phyloP scores from a whole-genome alignment of 2,329 filamentous ascomycete species.

The Allantophomopsis cytisporea region DNA sequence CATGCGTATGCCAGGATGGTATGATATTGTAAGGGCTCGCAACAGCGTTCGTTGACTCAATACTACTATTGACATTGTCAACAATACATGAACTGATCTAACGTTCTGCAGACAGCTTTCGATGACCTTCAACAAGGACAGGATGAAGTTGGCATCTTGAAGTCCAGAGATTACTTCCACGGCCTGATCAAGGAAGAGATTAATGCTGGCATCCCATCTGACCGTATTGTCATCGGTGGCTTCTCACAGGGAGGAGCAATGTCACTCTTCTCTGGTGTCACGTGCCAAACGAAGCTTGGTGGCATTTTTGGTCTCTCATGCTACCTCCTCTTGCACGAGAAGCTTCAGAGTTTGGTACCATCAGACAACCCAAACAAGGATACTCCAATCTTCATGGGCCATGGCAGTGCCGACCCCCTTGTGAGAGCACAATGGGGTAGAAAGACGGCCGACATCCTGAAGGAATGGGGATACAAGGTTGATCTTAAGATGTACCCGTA shows the following conservation, averaged over 20 bases:
- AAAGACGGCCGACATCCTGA: slow-evolving; percentile 51
- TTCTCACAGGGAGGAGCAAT: slow-evolving; percentile 85
- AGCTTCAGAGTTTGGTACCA: slow-evolving; percentile 42
- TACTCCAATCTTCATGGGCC: slow-evolving; percentile 79
- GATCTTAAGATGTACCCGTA: slow-evolving; percentile 66
- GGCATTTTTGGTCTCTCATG: slow-evolving; percentile 78
- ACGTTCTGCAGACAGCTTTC: slow-evolving; percentile 24
- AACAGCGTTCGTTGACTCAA: slow-evolving; percentile 9
- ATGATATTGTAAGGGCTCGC: slow-evolving; percentile 51
- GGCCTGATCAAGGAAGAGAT: slow-evolving; percentile 69
- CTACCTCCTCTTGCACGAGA: slow-evolving; percentile 62
- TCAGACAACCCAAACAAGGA: slow-evolving; percentile 50
- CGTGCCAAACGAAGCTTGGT: slow-evolving; percentile 58
- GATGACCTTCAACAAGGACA: slow-evolving; percentile 32
- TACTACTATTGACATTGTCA: background rate
- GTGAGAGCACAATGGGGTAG: slow-evolving; percentile 58
- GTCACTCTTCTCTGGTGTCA: slow-evolving; percentile 68
- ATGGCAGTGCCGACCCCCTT: slow-evolving; percentile 66
- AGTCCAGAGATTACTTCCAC: slow-evolving; percentile 64
- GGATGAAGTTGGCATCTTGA: slow-evolving; percentile 62
- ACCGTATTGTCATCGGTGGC: slow-evolving; percentile 75
- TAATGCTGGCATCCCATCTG: slow-evolving; percentile 63
- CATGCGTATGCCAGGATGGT: slow-evolving; percentile 78
- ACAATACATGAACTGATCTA: background rate
- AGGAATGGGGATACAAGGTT: slow-evolving; percentile 57